Base-by-base conservation (phyloP, 2,329 filamentous ascomycete genomes). In the Xylariaceae sp. region DNA sequence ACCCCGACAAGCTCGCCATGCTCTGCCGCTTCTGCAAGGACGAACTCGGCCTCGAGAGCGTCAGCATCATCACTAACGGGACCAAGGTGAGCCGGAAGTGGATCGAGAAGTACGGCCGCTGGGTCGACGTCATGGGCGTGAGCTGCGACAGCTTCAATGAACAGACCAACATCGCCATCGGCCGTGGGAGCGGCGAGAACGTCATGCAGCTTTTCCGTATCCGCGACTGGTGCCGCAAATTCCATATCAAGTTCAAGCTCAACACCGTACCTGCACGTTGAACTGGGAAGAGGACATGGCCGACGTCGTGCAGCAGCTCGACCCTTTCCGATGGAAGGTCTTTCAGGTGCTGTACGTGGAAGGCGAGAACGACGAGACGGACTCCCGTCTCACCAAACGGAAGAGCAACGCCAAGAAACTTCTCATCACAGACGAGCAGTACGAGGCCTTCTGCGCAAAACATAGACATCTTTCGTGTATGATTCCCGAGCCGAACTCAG, bases 21-120 rank as follows among this genome's bases (percentile, higher is more conserved):
- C 57, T 79, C 32, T 52, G 67, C 22, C 50, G 61, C 18, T 78
- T 65, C 53, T 69, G 68, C 61, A 79, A 79, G 47, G 57, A 68
- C 32, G 62, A 66, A 0, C 62, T 79, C 1, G 34, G 51, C 0
- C 57, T 79, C 3, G 73, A 79, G 55, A 71, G 67, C 12, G 64
- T 78, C 7, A 72, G 67, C 8, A 75, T 79, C 45, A 71, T 79
- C 41, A 72, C 65, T 38, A 79, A 79, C 51, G 74, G 75, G 9
- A 74, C 66, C 36, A 62, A 65, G 29, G 61, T 78, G 22, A 68
- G 43, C 7, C 55, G 68, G 46, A 52, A 51, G 9, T 79, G 68
- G 56, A 51, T 79, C 29, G 44, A 56, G 3, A 38, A 66, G 35
- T 56, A 73, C 37, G 67, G 63, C 8, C 48, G 50, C n/a, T 66